phyloP scores from a whole-genome alignment of 331 rosid species.

The Acacia pycnantha region DNA sequence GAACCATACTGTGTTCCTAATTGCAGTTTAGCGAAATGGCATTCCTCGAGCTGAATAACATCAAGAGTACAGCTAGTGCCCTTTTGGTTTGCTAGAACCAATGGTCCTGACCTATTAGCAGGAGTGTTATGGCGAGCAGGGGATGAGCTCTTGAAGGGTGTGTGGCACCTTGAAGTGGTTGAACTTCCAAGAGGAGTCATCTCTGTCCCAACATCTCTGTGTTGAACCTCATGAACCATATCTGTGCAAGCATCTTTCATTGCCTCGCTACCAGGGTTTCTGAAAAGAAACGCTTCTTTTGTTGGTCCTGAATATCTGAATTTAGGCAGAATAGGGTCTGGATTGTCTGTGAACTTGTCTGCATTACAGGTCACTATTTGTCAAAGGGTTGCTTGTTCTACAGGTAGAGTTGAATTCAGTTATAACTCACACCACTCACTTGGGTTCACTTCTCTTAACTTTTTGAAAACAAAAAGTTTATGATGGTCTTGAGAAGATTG shows the following conservation, averaged over 20 bases:
- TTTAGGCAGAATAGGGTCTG: constrained; percentile 56
- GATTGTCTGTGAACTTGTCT: constrained; percentile 83
- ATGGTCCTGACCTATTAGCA: constrained; percentile 78
- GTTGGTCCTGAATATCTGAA: constrained; percentile 29
- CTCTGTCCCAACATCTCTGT: constrained; percentile 78
- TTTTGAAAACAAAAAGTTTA: background rate
- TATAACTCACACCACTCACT: background rate
- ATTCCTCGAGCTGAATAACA: constrained; percentile 70
- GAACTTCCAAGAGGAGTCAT: constrained; percentile 99
- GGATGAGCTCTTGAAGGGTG: constrained; percentile 80
- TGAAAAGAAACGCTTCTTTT: constrained; percentile 9
- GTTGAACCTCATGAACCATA: constrained; percentile 9
- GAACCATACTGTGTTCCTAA: constrained; percentile 73
- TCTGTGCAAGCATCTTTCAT: constrained; percentile 18
- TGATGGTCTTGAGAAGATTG: background rate
- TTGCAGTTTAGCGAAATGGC: constrained; percentile 76
- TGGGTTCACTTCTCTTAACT: background rate
- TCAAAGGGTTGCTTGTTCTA: background rate
- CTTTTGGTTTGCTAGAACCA: constrained; percentile 43
- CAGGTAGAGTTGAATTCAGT: background rate
- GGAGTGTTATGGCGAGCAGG: constrained; percentile 96
- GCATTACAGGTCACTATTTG: constrained; percentile 32
- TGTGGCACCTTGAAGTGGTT: constrained; percentile 86
- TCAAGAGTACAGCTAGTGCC: constrained; percentile 37
- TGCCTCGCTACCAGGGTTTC: background rate